Base-by-base conservation (phyloP, 2,329 filamentous ascomycete genomes). In the Ophiostoma fasciatum region DNA sequence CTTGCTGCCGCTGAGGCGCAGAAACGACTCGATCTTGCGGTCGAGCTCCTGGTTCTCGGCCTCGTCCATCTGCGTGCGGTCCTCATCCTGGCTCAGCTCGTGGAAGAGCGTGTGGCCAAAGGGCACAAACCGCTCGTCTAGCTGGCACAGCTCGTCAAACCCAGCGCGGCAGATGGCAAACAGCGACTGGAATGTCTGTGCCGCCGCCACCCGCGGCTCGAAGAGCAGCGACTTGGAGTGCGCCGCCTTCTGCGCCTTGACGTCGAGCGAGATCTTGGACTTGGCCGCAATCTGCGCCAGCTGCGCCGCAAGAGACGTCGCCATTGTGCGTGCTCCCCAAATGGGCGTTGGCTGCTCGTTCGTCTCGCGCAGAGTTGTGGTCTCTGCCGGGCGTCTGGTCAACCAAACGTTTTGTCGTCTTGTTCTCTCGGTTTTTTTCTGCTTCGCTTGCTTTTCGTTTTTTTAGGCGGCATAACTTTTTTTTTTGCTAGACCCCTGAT, bases 181-280 rank as follows among this genome's bases (percentile, higher is more conserved):
- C 40, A 98, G 70, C 5, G 78, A 82, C 52, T 94, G 82, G 56
- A 88, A 94, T 50, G 78, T 90, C 62, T 99, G 90, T 13, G 76
- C 77, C 6, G 81, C 78, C 34, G 90, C 90, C 48, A 88, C 68
- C 52, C 77, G 74, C 41, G 82, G 71, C 49, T 94, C 87, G 63
- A 93, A 98, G 41, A 99, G 82, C 42, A 99, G 64, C 36, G 90
- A 98, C 58, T 94, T 88, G 45, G 83, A 83, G 61, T 98, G 90
- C 44, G 83, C 76, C 42, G 81, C 74, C 59, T 85, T 88, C 62
- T 94, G 85, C 50, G 87, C 83, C 61, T 92, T 94, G 49, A 94
- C 70, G 55, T 96, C 83, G 51, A 96, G 73, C 48, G 88, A 80
- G 54, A 87, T 79, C 49, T 87, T 93, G 49, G 84, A 93, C 52